phyloP scores from a whole-genome alignment of 352 stramenopile species.

The Phytophthora vignae region DNA sequence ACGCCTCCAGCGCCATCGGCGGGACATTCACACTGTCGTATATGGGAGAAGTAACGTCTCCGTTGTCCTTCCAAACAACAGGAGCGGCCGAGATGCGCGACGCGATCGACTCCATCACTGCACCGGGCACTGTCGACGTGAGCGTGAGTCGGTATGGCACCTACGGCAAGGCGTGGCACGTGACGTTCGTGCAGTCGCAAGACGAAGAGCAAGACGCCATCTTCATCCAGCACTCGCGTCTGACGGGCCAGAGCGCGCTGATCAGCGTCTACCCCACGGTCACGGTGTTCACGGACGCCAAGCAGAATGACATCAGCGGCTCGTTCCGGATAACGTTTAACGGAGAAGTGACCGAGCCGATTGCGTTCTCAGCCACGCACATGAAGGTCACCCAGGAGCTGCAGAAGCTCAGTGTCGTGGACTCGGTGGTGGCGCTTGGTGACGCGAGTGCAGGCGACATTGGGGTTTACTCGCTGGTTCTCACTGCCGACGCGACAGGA shows the following conservation, averaged over 20 bases:
- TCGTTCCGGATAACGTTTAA: conserved; percentile 68
- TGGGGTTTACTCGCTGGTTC: conserved; percentile 62
- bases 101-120: conserved; percentile 90
- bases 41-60: conserved; percentile 72
- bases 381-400: conserved; percentile 77
- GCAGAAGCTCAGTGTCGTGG: conserved; percentile 63
- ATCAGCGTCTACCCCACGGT: conserved; percentile 79
- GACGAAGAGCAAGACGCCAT: conserved; percentile 71
- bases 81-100: conserved; percentile 83
- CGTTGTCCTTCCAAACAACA: conserved; percentile 78
- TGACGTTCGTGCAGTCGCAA: conserved; percentile 88
- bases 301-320: conserved; percentile 65
- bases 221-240: conserved; percentile 75
- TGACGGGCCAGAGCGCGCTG: conserved; percentile 74
- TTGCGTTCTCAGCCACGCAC: conserved; percentile 69
- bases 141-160: conserved; percentile 65
- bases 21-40: conserved; percentile 94
- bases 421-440: conserved; percentile 71
- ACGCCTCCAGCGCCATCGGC: conserved; percentile 81
- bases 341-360: conserved; percentile 59
- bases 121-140: conserved; percentile 85
- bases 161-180: conserved; percentile 87
- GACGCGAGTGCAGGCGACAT: conserved; percentile 51
- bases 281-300: conserved; percentile 66
- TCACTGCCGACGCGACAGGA: conserved; percentile 51